phyloP scores from a whole-genome alignment of 2,329 filamentous ascomycete genomes.

The Amauroascus verrucosus region DNA sequence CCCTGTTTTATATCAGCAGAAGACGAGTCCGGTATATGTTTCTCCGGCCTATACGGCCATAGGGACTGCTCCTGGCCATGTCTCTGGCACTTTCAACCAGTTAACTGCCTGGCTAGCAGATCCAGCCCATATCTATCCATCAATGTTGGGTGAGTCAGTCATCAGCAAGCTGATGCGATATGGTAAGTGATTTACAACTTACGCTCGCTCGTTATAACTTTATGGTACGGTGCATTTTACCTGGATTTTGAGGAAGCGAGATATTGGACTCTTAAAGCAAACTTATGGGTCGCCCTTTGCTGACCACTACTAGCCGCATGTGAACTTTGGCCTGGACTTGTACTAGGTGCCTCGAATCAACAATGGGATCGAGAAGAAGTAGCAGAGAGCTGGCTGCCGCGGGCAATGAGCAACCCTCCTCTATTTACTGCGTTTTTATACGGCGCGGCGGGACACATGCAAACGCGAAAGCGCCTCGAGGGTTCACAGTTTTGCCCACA shows the following conservation, averaged over 20 bases:
- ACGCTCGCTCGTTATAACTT: not conserved
- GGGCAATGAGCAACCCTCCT: constrained; percentile 15
- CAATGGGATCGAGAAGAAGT: constrained; percentile 15
- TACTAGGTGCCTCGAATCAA: constrained; percentile 13
- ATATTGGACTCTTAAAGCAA: not conserved
- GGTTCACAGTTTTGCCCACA: constrained; percentile 13
- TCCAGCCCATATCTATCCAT: constrained; percentile 14
- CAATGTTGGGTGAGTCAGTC: constrained; percentile 15
- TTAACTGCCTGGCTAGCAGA: constrained; percentile 14
- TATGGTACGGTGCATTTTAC: not conserved
- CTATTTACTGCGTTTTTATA: constrained; percentile 18
- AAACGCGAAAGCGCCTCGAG: constrained; percentile 16
- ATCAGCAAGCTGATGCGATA: constrained; percentile 19
- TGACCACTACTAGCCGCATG: constrained; percentile 12
- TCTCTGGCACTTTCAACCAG: constrained; percentile 15
- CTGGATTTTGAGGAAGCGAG: not conserved
- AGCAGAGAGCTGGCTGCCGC: constrained; percentile 16
- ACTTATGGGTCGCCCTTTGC: not conserved
- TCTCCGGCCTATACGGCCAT: not conserved
- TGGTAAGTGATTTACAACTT: constrained; percentile 11
- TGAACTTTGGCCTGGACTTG: constrained; percentile 19
- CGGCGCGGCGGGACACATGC: constrained; percentile 18
- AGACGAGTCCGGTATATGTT: not conserved
- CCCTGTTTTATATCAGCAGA: not conserved
- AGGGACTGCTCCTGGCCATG: not conserved